Base-by-base conservation (phyloP, 441 rosid species). In the Breynia disticha region DNA sequence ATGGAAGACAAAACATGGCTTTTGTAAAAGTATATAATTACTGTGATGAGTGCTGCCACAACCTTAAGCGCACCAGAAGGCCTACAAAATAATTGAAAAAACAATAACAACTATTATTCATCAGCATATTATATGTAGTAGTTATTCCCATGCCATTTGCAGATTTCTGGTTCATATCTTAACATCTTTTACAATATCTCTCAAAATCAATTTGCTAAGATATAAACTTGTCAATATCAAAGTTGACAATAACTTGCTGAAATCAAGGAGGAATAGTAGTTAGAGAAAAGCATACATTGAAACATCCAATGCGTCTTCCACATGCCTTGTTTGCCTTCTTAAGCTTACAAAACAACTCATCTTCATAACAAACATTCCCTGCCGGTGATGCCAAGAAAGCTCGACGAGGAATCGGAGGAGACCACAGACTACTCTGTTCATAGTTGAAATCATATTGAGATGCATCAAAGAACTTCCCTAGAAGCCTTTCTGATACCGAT, bases 391-490 rank as follows among this genome's bases (percentile, higher is more conserved):
- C 52, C 50, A 62, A 46, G 37, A 55, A 67, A 46, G 20, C 66
- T 16, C 55, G 47, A 38, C 52, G 35, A 32, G 20, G 16, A 38
- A 59, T 50, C 1, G 50, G 73, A 50, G 77, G 73, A 62, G 77
- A 68, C 68, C 71, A 72, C 32, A 65, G 9, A 13, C 64, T 32
- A 56, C 73, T 68, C 50, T 62, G 71, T 16, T 65, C 71, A 19
- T 68, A 49, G 54, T 61, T 64, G 28, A 72, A 68, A 32, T 60
- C 69, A 28, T 68, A 65, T 37, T 56, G 68, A 0, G 62, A 42
- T 2, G 66, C 71, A 16, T 72, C 68, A 1, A 50, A 69, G 68
- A 59, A 72, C 59, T 72, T 72, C 19, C 63, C 58, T 1, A 68
- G 68, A 20, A 72, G 71, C 28, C 65, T 47, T 7, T 68, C 73